Base-by-base conservation (phyloP, 2,329 filamentous ascomycete species). In the Fusarium napiforme region DNA sequence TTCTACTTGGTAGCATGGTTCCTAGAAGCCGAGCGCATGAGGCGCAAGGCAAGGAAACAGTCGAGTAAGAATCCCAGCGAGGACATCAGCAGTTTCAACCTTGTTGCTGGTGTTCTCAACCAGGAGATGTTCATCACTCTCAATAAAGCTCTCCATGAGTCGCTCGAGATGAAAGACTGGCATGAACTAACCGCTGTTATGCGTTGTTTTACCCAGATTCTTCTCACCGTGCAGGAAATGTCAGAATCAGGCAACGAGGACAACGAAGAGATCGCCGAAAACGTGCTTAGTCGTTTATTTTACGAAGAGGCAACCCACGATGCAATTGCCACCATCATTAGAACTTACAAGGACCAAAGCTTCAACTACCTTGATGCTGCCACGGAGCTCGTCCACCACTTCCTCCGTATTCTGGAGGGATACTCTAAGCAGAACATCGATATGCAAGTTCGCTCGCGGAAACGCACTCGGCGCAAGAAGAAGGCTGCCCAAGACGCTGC, bases 181-280 rank as follows among this genome's bases (percentile, higher is more conserved):
- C 89, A 90, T 61, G 93, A 97, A 76, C 83, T 98, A 21, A 93
- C 95, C 62, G 92, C 96, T 2, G 92, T 93, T 53, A 96, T 98
- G 91, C 92, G 93, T 62, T 98, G 95, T 79, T 97, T 98, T 79
- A 98, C 95, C 0, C 95, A 98, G 79, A 96, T 98, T 74, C 86
- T 97, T 26, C 87, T 97, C 32, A 97, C 95, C 0, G 93, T 98
- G 5, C 95, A 97, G 78, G 94, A 97, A 69, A 98, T 99, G 95
- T 87, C 91, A 4, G 90, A 93, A 52, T 96, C 94, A 2, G 88
- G 89, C 2, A 88, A 93, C 36, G 95, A 98, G 71, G 95, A 98
- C n/a, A 94, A 99, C 75, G 93, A 97, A 79, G 96, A 98, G 77
- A 98, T 99, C 80, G 96, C 96, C 1, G 96, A 99, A 80, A 99